Evolutionary conservation across 176 grass and related monocot species (phyloP).

Genomic region (Alloteropsis semialata): DNA sequence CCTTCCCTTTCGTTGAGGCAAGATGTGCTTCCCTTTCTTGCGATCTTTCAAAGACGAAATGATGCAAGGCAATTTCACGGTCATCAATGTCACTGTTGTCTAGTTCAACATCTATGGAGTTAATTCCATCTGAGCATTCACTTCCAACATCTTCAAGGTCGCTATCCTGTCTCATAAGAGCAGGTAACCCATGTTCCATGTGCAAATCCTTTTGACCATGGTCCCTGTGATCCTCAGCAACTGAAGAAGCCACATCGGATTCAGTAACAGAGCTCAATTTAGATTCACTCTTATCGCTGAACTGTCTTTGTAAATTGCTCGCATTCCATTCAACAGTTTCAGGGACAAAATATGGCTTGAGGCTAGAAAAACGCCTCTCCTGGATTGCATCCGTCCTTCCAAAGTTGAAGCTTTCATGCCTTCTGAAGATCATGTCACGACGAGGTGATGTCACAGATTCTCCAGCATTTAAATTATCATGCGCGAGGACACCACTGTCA

Average conservation of each 20-base stretch:
- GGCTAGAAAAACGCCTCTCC: slow-evolving; percentile 45
- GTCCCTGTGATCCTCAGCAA: slow-evolving; percentile 38
- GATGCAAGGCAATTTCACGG: slow-evolving; percentile 52
- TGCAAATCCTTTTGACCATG: slow-evolving; percentile 27
- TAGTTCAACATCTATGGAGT: slow-evolving; percentile 72
- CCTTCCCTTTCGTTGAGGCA: slow-evolving; percentile 46
- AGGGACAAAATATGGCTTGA: slow-evolving; percentile 64
- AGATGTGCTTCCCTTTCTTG: slow-evolving; percentile 49
- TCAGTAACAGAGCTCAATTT: slow-evolving; percentile 58
- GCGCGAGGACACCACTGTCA: slow-evolving; percentile 22
- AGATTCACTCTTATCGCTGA: slow-evolving; percentile 57
- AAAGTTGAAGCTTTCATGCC: slow-evolving; percentile 81
- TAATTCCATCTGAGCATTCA: slow-evolving; percentile 70
- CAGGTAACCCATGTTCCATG: not conserved
- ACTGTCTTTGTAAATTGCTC: slow-evolving; percentile 60
- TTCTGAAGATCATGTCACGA: slow-evolving; percentile 61
- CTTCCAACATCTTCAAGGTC: slow-evolving; percentile 59
- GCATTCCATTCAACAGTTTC: slow-evolving; percentile 44
- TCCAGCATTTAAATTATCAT: slow-evolving; percentile 36
- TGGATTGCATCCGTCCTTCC: slow-evolving; percentile 44
- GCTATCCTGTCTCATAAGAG: slow-evolving; percentile 40
- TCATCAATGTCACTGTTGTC: slow-evolving; percentile 76
- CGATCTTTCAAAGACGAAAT: slow-evolving; percentile 52
- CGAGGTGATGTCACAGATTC: slow-evolving; percentile 44
- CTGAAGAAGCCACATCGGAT: slow-evolving; percentile 48